Evolutionary conservation across 2,329 filamentous ascomycete genomes (phyloP).

Genomic region (Metarhizium rileyi): DNA sequence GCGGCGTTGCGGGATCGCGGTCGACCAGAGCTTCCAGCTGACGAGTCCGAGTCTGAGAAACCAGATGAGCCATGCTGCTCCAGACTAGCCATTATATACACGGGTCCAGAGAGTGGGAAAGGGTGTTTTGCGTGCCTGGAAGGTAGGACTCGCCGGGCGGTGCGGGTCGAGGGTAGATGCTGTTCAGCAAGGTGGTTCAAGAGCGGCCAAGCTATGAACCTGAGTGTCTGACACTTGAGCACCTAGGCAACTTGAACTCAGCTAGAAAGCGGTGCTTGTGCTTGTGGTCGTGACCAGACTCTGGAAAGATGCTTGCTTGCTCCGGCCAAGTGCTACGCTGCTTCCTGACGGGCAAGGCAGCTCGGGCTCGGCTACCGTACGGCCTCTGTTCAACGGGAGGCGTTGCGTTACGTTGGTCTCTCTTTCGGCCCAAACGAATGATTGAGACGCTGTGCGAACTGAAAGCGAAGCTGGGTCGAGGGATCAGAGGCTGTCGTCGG

Average conservation of each 20-base stretch:
- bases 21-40: conserved; percentile 10
- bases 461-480: neutral
- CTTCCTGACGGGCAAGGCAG: neutral
- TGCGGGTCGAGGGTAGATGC: neutral
- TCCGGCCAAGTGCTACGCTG: neutral
- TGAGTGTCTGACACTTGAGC: neutral
- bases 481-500: neutral
- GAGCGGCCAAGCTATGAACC: neutral
- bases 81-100: conserved; percentile 10
- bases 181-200: neutral
- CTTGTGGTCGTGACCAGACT: neutral
- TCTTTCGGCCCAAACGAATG: neutral
- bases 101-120: neutral
- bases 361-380: neutral
- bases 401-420: neutral
- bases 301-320: neutral
- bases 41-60: conserved; percentile 15
- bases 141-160: conserved; percentile 17
- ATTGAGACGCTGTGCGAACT: neutral
- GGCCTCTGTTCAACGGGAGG: too few relatives aligned
- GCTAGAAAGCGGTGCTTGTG: neutral
- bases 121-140: neutral
- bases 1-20: conserved; percentile 8
- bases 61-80: conserved; percentile 17
- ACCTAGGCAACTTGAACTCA: neutral